Conservation (phyloP, 306 rosid species). For the Inga oerstediana region DNA sequence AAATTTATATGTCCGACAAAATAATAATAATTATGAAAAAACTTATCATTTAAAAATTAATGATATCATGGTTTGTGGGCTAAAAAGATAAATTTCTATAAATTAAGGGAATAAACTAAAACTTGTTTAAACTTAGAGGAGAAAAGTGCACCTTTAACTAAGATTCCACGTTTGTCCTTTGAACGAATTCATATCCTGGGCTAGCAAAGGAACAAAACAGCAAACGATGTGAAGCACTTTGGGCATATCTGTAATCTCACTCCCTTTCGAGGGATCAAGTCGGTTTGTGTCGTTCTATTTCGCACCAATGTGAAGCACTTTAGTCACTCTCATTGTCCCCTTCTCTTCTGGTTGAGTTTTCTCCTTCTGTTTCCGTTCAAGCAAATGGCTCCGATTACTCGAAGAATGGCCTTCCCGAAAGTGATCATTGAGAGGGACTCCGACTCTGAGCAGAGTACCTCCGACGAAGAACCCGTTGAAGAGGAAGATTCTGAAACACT, state of each 20-base stretch:
- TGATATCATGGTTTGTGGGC: too few species aligned
- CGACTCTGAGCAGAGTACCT: slow-evolving; percentile 78
- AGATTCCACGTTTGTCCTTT: slow-evolving; percentile 2
- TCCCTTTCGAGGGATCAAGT: background rate
- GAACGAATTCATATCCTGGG: background rate
- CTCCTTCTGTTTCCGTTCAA: slow-evolving; percentile 31
- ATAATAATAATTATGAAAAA: too few species aligned
- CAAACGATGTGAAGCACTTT: background rate
- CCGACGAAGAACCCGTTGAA: slow-evolving; percentile 59
- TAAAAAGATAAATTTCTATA: too few species aligned
- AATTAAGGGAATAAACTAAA: too few species aligned
- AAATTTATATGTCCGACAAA: too few species aligned
- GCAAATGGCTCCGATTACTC: slow-evolving; percentile 67
- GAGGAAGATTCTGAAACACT: slow-evolving; percentile 25
- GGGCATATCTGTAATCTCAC: slow-evolving; percentile 16
- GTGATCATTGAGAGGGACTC: slow-evolving; percentile 71
- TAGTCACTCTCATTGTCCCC: background rate
- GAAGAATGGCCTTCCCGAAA: slow-evolving; percentile 64
- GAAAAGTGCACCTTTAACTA: background rate
- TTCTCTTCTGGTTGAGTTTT: background rate
- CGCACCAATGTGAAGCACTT: background rate
- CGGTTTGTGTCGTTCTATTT: background rate
- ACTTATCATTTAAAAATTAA: too few species aligned
- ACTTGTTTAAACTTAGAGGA: too few species aligned
- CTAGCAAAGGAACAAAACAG: background rate